phyloP scores from a whole-genome alignment of 352 stramenopile species.

The Phytophthora litchii region DNA sequence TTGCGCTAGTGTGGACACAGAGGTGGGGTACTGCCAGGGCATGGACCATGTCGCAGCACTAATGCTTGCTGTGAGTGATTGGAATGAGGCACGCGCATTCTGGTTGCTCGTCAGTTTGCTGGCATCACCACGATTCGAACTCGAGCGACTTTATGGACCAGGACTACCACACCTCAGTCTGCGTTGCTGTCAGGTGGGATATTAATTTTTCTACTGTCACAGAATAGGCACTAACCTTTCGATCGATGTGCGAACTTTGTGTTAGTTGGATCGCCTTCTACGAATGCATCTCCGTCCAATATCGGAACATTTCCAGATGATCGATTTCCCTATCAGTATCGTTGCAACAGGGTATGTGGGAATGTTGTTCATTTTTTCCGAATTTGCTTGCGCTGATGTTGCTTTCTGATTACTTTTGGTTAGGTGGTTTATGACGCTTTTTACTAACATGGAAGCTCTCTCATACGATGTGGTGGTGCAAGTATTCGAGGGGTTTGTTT shows the following conservation, averaged over 20 bases:
- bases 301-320: conserved; percentile 47
- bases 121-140: conserved; percentile 55
- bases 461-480: conserved; percentile 63
- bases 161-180: conserved; percentile 63
- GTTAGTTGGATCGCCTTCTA: conserved; percentile 60
- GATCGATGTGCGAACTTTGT: neutral
- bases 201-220: neutral
- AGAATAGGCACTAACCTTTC: neutral
- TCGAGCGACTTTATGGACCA: conserved; percentile 66
- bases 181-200: conserved; percentile 66
- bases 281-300: conserved; percentile 46
- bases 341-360: conserved; percentile 58
- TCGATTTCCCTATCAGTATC: conserved; percentile 78
- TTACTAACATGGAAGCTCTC: conserved; percentile 76
- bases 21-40: conserved; percentile 79
- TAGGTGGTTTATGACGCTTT: conserved; percentile 87
- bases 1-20: conserved; percentile 70
- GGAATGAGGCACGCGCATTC: conserved; percentile 70
- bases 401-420: too few species aligned
- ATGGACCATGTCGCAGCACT: conserved; percentile 75
- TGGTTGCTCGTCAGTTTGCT: conserved; percentile 73
- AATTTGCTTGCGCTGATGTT: too few species aligned
- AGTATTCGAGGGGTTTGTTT: conserved; percentile 70
- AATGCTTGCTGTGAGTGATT: conserved; percentile 67
- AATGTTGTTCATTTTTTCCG: too few species aligned